Evolutionary conservation across 352 stramenopile species (phyloP).

Genomic region (Phytophthora pisi): DNA sequence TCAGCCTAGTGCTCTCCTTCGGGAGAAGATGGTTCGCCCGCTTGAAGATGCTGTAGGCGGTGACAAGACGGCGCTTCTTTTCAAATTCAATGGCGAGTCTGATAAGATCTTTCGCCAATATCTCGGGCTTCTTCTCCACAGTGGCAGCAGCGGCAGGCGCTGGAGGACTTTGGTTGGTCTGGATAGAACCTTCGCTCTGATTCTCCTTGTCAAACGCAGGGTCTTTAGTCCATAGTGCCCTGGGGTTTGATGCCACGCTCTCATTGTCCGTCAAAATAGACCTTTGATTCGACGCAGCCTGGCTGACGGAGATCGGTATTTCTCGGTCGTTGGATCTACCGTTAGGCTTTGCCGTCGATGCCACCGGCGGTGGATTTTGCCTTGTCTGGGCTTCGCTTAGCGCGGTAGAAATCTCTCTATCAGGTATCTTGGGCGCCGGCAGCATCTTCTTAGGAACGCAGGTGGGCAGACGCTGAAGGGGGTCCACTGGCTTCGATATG

Average conservation of each 20-base stretch:
- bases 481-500: too few species aligned
- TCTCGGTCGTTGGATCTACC: neutral
- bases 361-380: neutral
- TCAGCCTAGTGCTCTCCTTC: constrained; percentile 51
- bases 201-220: constrained; percentile 24
- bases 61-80: constrained; percentile 42
- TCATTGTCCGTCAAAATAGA: neutral
- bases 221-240: neutral
- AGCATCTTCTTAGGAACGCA: neutral
- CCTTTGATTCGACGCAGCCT: neutral
- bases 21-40: constrained; percentile 56
- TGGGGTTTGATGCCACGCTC: neutral
- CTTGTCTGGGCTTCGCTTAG: neutral
- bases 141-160: neutral
- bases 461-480: too few species aligned
- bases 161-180: neutral
- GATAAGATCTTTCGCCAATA: constrained; percentile 67
- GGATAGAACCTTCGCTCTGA: neutral
- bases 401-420: neutral
- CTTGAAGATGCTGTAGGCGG: constrained; percentile 59
- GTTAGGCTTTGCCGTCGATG: neutral
- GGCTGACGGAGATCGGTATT: neutral
- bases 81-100: constrained; percentile 58
- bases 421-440: neutral
- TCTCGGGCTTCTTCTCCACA: constrained; percentile 25